A percentile compares a stretch with the other conserved stretches of the same genome.
phyloP scores from a whole-genome alignment of 2,329 filamentous ascomycete genomes.

The Alternaria sp. region DNA sequence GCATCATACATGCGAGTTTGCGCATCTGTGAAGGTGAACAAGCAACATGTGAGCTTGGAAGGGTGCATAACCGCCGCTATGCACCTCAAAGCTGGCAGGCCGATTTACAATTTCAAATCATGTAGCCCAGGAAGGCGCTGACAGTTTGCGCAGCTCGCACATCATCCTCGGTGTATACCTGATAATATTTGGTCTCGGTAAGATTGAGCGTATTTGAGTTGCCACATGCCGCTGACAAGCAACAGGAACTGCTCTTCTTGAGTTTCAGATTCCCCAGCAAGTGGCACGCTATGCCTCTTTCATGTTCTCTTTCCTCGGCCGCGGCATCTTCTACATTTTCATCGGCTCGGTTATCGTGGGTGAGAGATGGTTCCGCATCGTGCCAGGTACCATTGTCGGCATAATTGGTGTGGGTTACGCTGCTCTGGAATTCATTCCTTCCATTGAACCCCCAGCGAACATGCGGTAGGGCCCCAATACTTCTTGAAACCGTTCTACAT shows the following conservation, averaged over 20 bases:
- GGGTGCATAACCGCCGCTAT: neutral
- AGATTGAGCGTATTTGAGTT: slow-evolving; percentile 38
- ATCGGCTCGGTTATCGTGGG: slow-evolving; percentile 85
- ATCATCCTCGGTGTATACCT: slow-evolving; percentile 87
- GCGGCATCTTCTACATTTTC: slow-evolving; percentile 97
- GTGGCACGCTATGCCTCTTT: slow-evolving; percentile 94
- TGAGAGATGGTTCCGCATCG: slow-evolving; percentile 69
- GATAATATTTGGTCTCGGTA: slow-evolving; percentile 88
- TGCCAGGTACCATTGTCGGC: slow-evolving; percentile 80
- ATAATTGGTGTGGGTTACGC: slow-evolving; percentile 79
- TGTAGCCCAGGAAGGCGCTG: slow-evolving; percentile 25
- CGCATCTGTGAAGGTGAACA: neutral
- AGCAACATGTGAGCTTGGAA: neutral
- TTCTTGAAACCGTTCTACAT: neutral
- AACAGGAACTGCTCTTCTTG: slow-evolving; percentile 69
- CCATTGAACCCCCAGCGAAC: slow-evolving; percentile 63
- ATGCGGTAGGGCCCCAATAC: slow-evolving; percentile 54
- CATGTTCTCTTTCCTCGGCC: slow-evolving; percentile 96
- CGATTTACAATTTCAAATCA: neutral
- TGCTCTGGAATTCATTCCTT: slow-evolving; percentile 60
- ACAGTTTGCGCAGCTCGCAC: slow-evolving; percentile 62
- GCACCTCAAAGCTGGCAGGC: neutral
- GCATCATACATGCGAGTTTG: neutral
- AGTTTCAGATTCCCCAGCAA: slow-evolving; percentile 95
- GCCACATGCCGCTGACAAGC: slow-evolving; percentile 25